Evolutionary conservation across 2,329 filamentous ascomycete species (phyloP).

Genomic region (Scortechinia acanthostroma): DNA sequence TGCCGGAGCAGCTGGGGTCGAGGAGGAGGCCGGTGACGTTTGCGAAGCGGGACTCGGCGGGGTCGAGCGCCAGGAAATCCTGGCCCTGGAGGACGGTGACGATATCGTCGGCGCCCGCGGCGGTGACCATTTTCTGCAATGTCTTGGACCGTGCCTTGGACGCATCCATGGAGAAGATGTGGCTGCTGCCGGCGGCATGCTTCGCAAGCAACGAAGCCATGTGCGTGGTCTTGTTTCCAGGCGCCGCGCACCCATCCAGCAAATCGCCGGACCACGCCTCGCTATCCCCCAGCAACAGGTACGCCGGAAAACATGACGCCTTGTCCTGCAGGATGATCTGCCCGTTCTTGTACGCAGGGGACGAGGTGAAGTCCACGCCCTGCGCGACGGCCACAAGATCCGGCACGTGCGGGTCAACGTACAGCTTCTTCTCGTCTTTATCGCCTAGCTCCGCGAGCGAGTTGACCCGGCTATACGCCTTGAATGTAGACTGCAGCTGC

Average conservation of each 20-base stretch:
- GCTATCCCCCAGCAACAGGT: constrained; percentile 36
- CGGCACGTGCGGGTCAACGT: constrained; percentile 48
- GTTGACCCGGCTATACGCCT: constrained; percentile 28
- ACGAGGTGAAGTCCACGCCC: constrained; percentile 38
- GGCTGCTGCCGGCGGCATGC: background rate
- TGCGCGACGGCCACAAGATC: constrained; percentile 48
- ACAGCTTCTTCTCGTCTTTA: constrained; percentile 22
- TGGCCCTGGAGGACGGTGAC: constrained; percentile 43
- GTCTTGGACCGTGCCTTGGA: constrained; percentile 36
- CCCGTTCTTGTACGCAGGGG: constrained; percentile 41
- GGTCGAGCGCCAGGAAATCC: constrained; percentile 49
- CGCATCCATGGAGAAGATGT: background rate
- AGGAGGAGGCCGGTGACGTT: constrained; percentile 49
- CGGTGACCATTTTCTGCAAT: constrained; percentile 48
- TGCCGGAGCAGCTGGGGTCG: constrained; percentile 60
- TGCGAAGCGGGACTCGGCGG: constrained; percentile 33
- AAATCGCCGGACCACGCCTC: constrained; percentile 29
- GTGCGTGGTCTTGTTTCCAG: constrained; percentile 63
- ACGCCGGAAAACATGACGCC: constrained; percentile 60
- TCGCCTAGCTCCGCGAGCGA: constrained; percentile 25
- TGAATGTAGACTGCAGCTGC: constrained; percentile 41
- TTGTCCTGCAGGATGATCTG: constrained; percentile 60
- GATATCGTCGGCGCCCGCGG: constrained; percentile 38
- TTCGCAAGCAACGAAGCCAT: constrained; percentile 41
- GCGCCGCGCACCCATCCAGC: constrained; percentile 59